Conservation (phyloP, 140 eudicot genomes). For the Ambrosia hybrid region DNA sequence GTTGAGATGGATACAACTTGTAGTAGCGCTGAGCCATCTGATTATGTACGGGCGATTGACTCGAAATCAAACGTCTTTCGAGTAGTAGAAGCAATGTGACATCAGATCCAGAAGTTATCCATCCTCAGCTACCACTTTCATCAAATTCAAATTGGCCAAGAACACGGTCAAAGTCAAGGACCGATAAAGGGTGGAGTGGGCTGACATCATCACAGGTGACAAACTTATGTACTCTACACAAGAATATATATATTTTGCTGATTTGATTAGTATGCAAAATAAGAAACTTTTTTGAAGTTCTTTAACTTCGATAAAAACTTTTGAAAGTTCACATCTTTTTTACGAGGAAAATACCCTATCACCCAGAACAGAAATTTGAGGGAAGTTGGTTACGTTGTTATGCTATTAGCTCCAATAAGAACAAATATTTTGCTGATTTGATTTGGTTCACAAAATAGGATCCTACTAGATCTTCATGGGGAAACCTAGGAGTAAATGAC, state of each 20-base stretch:
- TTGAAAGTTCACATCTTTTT: neutral
- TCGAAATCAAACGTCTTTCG: conserved; percentile 75
- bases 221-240: conserved; percentile 4
- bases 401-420: neutral
- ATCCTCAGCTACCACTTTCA: conserved; percentile 71
- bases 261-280: neutral
- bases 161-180: conserved; percentile 83
- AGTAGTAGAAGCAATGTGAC: conserved; percentile 65
- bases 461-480: conserved; percentile 75
- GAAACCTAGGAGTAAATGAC: conserved; percentile 59
- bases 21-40: conserved; percentile 95
- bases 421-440: too few relatives aligned
- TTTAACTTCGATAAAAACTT: neutral
- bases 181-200: conserved; percentile 87
- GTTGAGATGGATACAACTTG: conserved; percentile 72
- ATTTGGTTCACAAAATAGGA: conserved; percentile 28
- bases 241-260: neutral
- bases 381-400: neutral
- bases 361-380: too few relatives aligned
- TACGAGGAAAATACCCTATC: too few relatives aligned
- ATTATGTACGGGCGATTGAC: conserved; percentile 85
- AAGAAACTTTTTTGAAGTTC: neutral
- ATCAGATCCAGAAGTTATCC: conserved; percentile 87
- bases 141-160: conserved; percentile 92
- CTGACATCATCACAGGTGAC: conserved; percentile 51